These are phyloP conservation scores for Ophiostoma quercus DNA, from an alignment of 2,329 filamentous ascomycete species.

Conservation along the genomic window DNA sequence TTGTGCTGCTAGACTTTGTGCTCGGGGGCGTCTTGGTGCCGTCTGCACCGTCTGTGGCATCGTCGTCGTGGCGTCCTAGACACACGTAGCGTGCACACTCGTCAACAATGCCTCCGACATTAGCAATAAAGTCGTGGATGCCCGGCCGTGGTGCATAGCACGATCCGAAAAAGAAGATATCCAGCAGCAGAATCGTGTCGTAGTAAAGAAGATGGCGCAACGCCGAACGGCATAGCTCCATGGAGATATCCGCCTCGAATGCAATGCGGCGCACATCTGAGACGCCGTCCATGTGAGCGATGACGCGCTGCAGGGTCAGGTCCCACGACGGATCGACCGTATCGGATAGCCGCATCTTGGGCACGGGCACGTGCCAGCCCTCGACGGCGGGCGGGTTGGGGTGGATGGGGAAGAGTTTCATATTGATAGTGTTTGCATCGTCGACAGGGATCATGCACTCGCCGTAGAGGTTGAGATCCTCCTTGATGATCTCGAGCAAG, in stretches of 20 bases:
- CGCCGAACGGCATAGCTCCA: constrained; percentile 78
- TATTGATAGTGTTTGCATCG: constrained; percentile 89
- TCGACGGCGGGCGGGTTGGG: constrained; percentile 70
- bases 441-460: constrained; percentile 99
- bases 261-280: constrained; percentile 85
- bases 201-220: constrained; percentile 90
- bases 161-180: constrained; percentile 90
- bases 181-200: constrained; percentile 80
- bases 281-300: constrained; percentile 83
- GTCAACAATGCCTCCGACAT: constrained; percentile 68
- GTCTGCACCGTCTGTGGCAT: background rate
- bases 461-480: constrained; percentile 93
- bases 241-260: constrained; percentile 75
- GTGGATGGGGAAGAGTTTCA: constrained; percentile 88
- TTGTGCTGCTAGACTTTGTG: constrained; percentile 7
- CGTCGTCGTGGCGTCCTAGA: constrained; percentile 17
- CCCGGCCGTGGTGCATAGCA: constrained; percentile 80
- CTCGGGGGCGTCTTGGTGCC: background rate
- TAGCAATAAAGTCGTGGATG: constrained; percentile 72
- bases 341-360: constrained; percentile 59
- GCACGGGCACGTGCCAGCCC: constrained; percentile 85
- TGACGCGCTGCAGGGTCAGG: constrained; percentile 70
- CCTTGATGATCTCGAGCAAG: constrained; percentile 70
- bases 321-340: constrained; percentile 67
- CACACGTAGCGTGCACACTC: constrained; percentile 86